Evolutionary conservation across 1,284 basidiomycete species (phyloP), one percentile per base, ranked within the genome.

Genomic region (Ceraceosorus bombacis): DNA sequence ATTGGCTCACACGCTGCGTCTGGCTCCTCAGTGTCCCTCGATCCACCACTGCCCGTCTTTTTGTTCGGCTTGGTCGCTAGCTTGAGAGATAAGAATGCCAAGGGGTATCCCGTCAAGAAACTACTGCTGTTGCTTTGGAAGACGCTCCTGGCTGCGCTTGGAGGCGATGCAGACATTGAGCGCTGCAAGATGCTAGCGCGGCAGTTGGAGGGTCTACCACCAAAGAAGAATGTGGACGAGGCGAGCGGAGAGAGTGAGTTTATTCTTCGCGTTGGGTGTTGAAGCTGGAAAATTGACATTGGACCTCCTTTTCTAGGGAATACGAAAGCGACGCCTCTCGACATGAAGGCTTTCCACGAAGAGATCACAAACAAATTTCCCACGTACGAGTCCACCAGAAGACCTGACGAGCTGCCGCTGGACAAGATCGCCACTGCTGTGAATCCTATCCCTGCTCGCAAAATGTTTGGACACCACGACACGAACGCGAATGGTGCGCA

Each of bases 61-160:
- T 82, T 98, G 15, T 89, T 96, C 80, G 87, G 87, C 58, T 83
- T 93, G 57, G 86, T 98, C 7, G 87, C 92, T 15, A 86, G 86
- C 40, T 80, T 98, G 54, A 86, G 91, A 65, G 95, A 99, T 75
- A 92, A 91, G 80, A 89, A 88, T 71, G 88, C 91, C 5, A 93
- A 90, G 74, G 91, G 91, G 37, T 77, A 73, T 17, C 74, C 74
- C 0, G 74, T 77, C 49, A 77, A 77, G 55, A 78, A 76, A 89
- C 83, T 98, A 3, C 83, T 98, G 13, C 83, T 98, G n/a, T 84
- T 98, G 1, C 81, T 96, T 0, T 99, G 95, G 95, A 99, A 98
- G 79, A 87, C 89, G 0, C 80, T 98, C 39, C 81, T 99, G 41
- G 87, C 89, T 40, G 94, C 90, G 76, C 87, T 93, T 68, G 95